Conservation (phyloP, 805 yeast genomes). For the Saccharomycopsis sp. region DNA sequence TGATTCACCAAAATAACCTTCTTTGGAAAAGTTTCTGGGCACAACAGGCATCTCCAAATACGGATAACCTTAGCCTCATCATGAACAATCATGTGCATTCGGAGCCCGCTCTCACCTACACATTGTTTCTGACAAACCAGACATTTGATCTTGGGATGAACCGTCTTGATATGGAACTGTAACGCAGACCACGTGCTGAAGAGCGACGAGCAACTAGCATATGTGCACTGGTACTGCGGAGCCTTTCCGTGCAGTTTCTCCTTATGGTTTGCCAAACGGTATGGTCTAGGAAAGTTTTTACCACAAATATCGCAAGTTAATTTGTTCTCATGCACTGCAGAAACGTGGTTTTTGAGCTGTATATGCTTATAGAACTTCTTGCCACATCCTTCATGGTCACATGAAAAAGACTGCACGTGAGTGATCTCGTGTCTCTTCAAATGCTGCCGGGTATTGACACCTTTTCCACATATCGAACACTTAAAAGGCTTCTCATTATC, state of each 20-base stretch:
- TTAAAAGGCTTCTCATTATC: slow-evolving; percentile 57
- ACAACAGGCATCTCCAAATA: slow-evolving; percentile 61
- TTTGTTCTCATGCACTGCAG: slow-evolving; percentile 49
- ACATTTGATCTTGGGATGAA: slow-evolving; percentile 68
- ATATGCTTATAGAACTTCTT: slow-evolving; percentile 71
- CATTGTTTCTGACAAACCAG: slow-evolving; percentile 60
- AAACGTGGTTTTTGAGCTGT: slow-evolving; percentile 64
- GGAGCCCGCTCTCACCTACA: slow-evolving; percentile 64
- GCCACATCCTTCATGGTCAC: slow-evolving; percentile 55
- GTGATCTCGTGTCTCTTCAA: slow-evolving; percentile 75
- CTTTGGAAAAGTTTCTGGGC: slow-evolving; percentile 45
- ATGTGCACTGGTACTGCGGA: slow-evolving; percentile 54
- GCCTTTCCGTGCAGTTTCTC: slow-evolving; percentile 55
- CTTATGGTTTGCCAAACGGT: slow-evolving; percentile 59
- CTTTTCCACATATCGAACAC: slow-evolving; percentile 74
- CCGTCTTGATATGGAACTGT: slow-evolving; percentile 61
- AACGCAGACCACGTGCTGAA: slow-evolving; percentile 71
- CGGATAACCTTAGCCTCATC: slow-evolving; percentile 44
- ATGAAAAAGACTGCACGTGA: slow-evolving; percentile 61
- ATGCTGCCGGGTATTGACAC: slow-evolving; percentile 76
- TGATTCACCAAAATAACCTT: slow-evolving; percentile 55
- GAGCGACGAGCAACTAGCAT: slow-evolving; percentile 49
- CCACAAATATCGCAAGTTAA: slow-evolving; percentile 59
- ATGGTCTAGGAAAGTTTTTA: slow-evolving; percentile 56
- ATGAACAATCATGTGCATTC: slow-evolving; percentile 70